Base-by-base conservation (phyloP, 148 eudicot species). In the Camellia granthamiana region DNA sequence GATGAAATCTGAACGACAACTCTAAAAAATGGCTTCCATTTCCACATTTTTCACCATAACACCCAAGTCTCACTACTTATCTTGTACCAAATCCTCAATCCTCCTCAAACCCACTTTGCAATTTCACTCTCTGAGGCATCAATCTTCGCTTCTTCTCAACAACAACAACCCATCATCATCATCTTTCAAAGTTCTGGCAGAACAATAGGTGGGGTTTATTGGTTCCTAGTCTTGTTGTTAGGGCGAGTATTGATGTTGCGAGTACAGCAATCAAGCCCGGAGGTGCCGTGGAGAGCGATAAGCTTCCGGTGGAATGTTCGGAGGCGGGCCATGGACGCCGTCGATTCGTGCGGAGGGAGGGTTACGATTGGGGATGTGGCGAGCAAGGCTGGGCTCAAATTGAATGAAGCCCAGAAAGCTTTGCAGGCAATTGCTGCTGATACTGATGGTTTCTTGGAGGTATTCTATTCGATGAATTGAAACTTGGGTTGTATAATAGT, bases 341-440 rank as follows among this genome's bases (percentile, higher is more conserved):
- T 93, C 56, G 99, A 93, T 82, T 84, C 85, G 12, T 81, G 72
- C 62, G 95, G 91, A 30, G 84, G 99, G 66, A 84, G 99, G 77
- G 97, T 95, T 4, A 93, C 97, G 6, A 82, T 93, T 72, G 97
- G 97, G 46, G 99, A 95, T 64, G 97, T 95, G 30, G 86, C 99
- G 60, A 88, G 92, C 75, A 92, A 85, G 77, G 93, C 95, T 10
- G 99, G 97, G 14, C 81, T 95, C 42, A 91, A 89, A 43, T 61
- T 95, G 83, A 83, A 84, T 64, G 87, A 85, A 77, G 97, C 99
- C 84, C 97, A 95, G 72, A 90, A 83, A 74, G 95, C 99, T 55
- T 87, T 95, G 47, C 98, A 95, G 83, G 98, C 98, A 4, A 88
- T 95, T 72, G 97, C 98, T 86, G 88, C 98, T 81, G 98, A 95